Evolutionary conservation across 2,329 filamentous ascomycete genomes (phyloP), one percentile per base, ranked within the genome.

Genomic region (Xylaria sp.): DNA sequence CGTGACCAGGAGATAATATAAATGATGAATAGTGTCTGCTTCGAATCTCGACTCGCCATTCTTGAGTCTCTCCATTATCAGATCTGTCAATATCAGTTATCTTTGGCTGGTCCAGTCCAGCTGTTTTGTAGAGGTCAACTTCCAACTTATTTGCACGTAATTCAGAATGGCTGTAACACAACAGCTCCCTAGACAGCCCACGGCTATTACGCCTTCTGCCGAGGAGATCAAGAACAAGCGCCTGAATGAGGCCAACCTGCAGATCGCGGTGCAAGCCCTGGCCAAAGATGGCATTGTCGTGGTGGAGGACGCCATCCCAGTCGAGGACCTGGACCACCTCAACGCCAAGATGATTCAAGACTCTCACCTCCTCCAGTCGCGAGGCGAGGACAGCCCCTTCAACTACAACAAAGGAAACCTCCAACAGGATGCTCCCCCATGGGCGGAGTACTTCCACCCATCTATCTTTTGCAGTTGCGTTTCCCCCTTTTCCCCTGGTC

Each of bases 371-470:
- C 78, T 90, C 1, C 84, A 86, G 61, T 78, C 77, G 0, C 77
- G 80, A 31, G 86, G 86, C 1, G 82, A 87, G 15, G 80, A 86
- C n/a, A 83, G 84, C 0, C 86, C 86, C 0, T 90, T 85, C 79
- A 90, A 90, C 72, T 89, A 89, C 74, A 89, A 89, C 73, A 83
- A 82, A 54, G 86, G 85, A 3, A 90, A 89, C 68, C 79, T 89
- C 27, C 87, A 90, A 68, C 88, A 90, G 73, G 87, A 89, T 71
- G 81, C 87, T 0, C 86, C 85, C 0, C 82, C 86, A 1, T 81
- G 84, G 0, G 76, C 78, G 0, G 76, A 85, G 47, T 84, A 81
- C 70, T 87, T 87, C 61, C 78, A 81, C 22, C 75, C 80, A 1
- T 78, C 78, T 3, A 84, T 89, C 33, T 88, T 89, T 63, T 74